Evolutionary conservation across 2,329 filamentous ascomycete species (phyloP), one percentile per base, ranked within the genome.

Genomic region (Diplodia seriata): DNA sequence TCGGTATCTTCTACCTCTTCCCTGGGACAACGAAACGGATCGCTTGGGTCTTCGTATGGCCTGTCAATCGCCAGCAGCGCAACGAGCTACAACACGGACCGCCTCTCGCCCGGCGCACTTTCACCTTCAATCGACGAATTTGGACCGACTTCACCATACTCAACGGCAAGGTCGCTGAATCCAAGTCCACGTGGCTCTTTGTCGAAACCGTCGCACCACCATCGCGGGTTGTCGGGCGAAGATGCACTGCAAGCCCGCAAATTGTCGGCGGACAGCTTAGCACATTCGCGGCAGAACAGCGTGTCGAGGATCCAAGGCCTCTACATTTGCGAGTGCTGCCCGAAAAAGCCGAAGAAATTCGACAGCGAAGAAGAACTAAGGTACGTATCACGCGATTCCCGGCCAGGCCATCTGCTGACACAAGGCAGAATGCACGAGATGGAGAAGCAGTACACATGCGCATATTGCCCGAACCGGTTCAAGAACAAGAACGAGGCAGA

Each of bases 401-500:
- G 15, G n/a, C 23, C 15, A n/a, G 15, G 23, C 50, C 33, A 14
- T 12, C 26, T 18, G 31, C 33, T 33, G 54, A 75, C 75, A 33
- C 33, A 9, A 2, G 23, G 68, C 75, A 97, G 94, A 71, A 83
- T 90, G 54, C 94, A 98, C 78, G 92, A 95, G 79, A 89, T 92
- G 76, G 95, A 98, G 80, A 98, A 98, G 80, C 94, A 98, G 80
- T 98, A 97, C 78, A 92, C 92, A 70, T 98, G 94, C 79, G 86
- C 89, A 33, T 98, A 92, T 77, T 98, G 94, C 78, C 91, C 91
- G 51, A 97, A 97, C 77, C 89, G 94, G 12, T 98, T 98, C 84
- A 98, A 98, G 81, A 98, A 98, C 82, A 98, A 98, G 81, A 98
- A 98, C 74, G 95, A 98, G 81, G 94, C 94, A 2, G 94, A 98